These are phyloP conservation scores for Hypoxylon sp. DNA, from an alignment of 2,329 filamentous ascomycete genomes.

Conservation along the genomic window DNA sequence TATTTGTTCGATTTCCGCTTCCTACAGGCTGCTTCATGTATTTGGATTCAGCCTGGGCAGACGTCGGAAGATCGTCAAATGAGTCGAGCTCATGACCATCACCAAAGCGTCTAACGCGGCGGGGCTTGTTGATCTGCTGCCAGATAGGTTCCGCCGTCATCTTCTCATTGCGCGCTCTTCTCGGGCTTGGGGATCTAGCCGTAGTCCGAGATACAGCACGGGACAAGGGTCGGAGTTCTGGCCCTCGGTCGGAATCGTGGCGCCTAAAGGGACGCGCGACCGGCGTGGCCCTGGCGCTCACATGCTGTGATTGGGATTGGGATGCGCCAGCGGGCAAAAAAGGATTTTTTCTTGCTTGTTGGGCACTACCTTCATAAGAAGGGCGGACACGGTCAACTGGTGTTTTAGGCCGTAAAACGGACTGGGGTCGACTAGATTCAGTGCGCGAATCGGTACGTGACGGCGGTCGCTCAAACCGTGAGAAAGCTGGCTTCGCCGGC, in stretches of 20 bases:
- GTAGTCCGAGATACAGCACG: conserved; percentile 66
- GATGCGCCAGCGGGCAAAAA: conserved; percentile 83
- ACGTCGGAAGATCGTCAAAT: conserved; percentile 95
- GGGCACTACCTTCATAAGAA: conserved; percentile 59
- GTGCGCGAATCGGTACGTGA: conserved; percentile 65
- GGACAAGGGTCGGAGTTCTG: conserved; percentile 66
- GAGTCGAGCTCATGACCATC: conserved; percentile 91
- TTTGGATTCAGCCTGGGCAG: conserved; percentile 79
- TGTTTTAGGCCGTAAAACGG: conserved; percentile 71
- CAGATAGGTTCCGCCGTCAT: conserved; percentile 57
- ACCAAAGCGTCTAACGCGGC: conserved; percentile 78
- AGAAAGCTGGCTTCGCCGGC: conserved; percentile 57
- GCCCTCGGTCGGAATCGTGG: conserved; percentile 79
- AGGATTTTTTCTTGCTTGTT: conserved; percentile 68
- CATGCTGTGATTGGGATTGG: conserved; percentile 79
- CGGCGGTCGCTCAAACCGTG: conserved; percentile 65
- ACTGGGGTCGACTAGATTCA: conserved; percentile 60
- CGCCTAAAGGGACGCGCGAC: conserved; percentile 76
- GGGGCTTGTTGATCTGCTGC: conserved; percentile 78
- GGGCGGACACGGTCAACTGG: conserved; percentile 70
- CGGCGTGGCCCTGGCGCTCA: conserved; percentile 75
- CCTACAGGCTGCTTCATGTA: conserved; percentile 82
- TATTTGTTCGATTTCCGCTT: conserved; percentile 70
- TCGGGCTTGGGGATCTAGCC: conserved; percentile 65
- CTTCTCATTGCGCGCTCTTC: conserved; percentile 55